These are phyloP conservation scores for Solanum hybrid DNA, from an alignment of 305 asterid genomes.

Conservation along the genomic window DNA sequence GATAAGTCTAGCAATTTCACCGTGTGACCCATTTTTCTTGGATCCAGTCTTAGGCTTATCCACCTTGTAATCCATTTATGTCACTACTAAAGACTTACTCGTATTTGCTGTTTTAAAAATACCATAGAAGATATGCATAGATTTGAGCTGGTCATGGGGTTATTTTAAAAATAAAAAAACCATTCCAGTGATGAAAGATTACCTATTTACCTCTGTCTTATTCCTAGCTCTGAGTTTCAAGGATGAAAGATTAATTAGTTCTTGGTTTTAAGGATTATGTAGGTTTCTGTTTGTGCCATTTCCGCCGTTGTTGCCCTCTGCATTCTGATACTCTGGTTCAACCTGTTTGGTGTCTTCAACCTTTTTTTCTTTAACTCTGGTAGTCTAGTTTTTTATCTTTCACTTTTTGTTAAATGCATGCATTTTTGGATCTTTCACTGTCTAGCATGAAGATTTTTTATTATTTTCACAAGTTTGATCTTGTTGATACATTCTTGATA, in stretches of 20 bases:
- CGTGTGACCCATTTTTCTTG: not conserved
- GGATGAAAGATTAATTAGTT: no score
- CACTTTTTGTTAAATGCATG: not conserved
- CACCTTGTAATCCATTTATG: not conserved
- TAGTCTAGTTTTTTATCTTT: not conserved
- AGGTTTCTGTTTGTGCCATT: no score
- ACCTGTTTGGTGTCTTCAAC: not conserved
- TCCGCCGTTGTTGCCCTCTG: no score
- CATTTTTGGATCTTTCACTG: not conserved
- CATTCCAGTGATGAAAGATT: not conserved
- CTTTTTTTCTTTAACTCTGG: not conserved
- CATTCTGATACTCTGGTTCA: not conserved
- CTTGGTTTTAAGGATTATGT: no score
- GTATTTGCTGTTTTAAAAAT: not conserved
- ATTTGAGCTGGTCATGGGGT: not conserved
- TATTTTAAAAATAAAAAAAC: no score
- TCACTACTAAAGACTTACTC: not conserved
- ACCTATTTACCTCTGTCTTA: not conserved
- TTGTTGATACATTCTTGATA: not conserved
- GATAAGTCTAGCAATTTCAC: not conserved
- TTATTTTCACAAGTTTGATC: not conserved
- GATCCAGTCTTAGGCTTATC: not conserved
- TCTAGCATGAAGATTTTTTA: not conserved
- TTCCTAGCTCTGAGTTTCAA: not conserved
- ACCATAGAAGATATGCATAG: not conserved